These are phyloP conservation scores for Wickerhamiella azymoides DNA, from an alignment of 805 yeast genomes.

Conservation along the genomic window DNA sequence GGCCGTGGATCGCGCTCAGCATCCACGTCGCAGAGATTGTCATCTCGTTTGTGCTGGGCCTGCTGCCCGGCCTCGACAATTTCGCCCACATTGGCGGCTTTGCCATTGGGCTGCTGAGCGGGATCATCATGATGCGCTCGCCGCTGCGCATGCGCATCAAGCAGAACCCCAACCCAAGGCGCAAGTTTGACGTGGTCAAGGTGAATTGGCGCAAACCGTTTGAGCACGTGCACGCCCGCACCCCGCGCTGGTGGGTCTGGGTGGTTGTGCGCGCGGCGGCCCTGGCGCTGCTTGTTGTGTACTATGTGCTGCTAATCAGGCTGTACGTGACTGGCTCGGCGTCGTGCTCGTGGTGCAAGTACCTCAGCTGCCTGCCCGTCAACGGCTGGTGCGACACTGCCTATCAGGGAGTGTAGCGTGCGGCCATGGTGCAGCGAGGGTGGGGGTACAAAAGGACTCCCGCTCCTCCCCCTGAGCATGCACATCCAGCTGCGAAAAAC, in stretches of 20 bases:
- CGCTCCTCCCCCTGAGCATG: no score
- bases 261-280: constrained; percentile 32
- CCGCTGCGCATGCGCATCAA: constrained; percentile 29
- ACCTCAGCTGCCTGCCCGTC: constrained; percentile 56
- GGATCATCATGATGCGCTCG: constrained; percentile 38
- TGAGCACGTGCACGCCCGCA: constrained; percentile 16
- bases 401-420: constrained; percentile 11
- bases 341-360: constrained; percentile 59
- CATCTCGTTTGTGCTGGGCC: constrained; percentile 46
- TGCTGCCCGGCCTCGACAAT: constrained; percentile 62
- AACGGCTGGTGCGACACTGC: constrained; percentile 48
- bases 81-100: constrained; percentile 68
- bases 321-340: constrained; percentile 39
- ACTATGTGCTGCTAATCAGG: constrained; percentile 35
- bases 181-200: constrained; percentile 15
- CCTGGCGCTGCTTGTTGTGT: constrained; percentile 34
- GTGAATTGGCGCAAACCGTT: constrained; percentile 17
- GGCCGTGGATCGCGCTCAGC: constrained; percentile 33
- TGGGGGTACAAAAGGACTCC: background rate
- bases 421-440: background rate
- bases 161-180: constrained; percentile 12
- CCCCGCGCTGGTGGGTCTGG: constrained; percentile 37
- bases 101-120: constrained; percentile 41
- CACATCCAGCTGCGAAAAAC: background rate
- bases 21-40: constrained; percentile 44